Conservation (phyloP, 2,329 filamentous ascomycete genomes). For the Grosmannia serpens region DNA sequence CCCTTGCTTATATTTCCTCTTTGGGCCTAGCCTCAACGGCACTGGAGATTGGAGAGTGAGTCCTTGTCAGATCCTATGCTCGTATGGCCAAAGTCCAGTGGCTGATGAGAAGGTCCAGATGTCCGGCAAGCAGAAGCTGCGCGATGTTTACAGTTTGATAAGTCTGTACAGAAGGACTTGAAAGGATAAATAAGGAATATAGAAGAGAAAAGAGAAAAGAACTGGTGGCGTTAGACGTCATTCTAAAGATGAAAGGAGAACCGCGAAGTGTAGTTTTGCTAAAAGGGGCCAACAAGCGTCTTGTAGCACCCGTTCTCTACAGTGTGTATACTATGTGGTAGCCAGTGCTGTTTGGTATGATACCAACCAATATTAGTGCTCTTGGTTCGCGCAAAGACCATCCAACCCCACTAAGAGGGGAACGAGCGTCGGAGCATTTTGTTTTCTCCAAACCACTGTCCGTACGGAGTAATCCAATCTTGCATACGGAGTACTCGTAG, state of each 20-base stretch:
- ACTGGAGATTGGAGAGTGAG: conserved; percentile 1
- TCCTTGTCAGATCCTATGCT: neutral
- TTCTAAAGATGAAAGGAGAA: neutral
- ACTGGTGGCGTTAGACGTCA: neutral
- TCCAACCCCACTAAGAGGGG: neutral
- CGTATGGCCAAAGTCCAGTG: no score
- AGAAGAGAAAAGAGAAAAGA: neutral
- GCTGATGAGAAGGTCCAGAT: neutral
- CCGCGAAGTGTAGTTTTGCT: neutral
- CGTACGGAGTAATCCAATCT: neutral
- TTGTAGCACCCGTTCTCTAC: neutral
- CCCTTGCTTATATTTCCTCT: neutral
- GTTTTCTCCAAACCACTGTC: neutral
- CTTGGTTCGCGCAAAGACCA: neutral
- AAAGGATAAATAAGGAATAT: neutral
- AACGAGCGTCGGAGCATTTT: neutral
- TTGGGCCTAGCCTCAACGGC: neutral
- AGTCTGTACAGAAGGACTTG: no score
- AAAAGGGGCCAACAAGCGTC: neutral
- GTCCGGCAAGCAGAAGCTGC: no score
- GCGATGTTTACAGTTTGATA: no score
- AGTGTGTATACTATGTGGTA: neutral
- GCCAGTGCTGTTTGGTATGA: neutral
- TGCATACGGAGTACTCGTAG: neutral
- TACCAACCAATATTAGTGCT: neutral